Evolutionary conservation across 306 rosid genomes (phyloP), one percentile per base, ranked within the genome.

Genomic region (Morella rubra): DNA sequence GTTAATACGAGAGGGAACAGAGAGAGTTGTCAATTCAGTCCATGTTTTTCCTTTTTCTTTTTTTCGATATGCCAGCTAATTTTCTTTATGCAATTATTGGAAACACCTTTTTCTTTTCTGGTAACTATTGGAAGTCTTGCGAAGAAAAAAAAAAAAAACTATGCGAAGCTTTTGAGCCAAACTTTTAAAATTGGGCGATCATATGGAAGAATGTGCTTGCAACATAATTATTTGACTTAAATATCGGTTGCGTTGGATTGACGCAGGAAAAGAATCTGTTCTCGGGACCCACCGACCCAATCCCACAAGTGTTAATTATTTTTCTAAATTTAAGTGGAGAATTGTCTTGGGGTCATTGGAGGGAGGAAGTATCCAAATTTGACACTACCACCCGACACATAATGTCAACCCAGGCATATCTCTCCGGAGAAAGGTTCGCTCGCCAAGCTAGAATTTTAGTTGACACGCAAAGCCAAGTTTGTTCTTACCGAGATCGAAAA

Each of bases 261-360:
- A 81, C 78, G 81, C 78, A 20, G 73, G 55, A 24, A 76, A 24
- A 46, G 75, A 72, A 65, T 81, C 78, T 72, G 4, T 49, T 49
- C 11, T 19, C 18, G 51, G 45, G 81, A 32, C 37, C 37, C 37
- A 32, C 37, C 37, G 84, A 11, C 50, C 84, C 75, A 45, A 1
- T 45, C 56, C 18, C 51, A 47, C 18, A n/a, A 12, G 73, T 51
- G 59, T 73, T 12, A 5, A 16, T 42, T 44, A 4, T 56, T 27
- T 27, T 27, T 1, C 27, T 24, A 24, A 40, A 15, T 41, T 40
- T 16, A 65, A 65, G 49, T 41, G 20, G 27, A 41, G 24, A 40
- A 41, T 15, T 41, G 70, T 46, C 11, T 32, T 2, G 69, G 15
- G 46, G 5, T 24, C 32, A 32, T 32, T 32, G 3, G n/a, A n/a